Conservation (phyloP, 1,284 basidiomycete species). For the Ustilago loliicola region DNA sequence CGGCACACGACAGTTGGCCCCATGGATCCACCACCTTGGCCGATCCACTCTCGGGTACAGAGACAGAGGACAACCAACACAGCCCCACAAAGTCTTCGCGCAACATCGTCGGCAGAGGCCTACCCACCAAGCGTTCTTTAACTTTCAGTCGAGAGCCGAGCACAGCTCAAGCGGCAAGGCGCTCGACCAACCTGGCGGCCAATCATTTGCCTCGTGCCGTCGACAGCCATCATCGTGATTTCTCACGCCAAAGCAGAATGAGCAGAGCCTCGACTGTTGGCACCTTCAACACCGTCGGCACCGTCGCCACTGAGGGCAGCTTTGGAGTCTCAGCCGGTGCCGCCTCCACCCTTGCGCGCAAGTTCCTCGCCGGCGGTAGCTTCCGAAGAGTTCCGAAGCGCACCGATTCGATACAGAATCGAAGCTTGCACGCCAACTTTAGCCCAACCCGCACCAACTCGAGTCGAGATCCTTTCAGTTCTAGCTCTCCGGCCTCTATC, state of each 20-base stretch:
- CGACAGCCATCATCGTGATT: conserved; percentile 40
- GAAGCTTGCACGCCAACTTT: conserved; percentile 9
- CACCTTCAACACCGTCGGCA: conserved; percentile 59
- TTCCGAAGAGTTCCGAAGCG: conserved; percentile 23
- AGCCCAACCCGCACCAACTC: conserved; percentile 17
- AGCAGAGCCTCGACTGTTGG: conserved; percentile 54
- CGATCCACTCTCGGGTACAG: not conserved
- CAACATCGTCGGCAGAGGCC: conserved; percentile 27
- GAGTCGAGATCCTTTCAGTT: not conserved
- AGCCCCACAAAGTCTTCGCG: conserved; percentile 11
- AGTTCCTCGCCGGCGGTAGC: conserved; percentile 38
- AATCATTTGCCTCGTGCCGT: conserved; percentile 20
- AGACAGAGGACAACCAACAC: not conserved
- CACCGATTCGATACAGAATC: conserved; percentile 14
- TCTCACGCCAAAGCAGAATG: conserved; percentile 55
- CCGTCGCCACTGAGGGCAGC: conserved; percentile 54
- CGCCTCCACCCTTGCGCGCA: conserved; percentile 27
- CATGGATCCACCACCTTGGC: conserved; percentile 10
- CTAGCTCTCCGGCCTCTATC: conserved; percentile 19
- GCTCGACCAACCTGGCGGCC: conserved; percentile 4
- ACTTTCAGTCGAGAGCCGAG: conserved; percentile 34
- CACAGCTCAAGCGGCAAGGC: conserved; percentile 2
- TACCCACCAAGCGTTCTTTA: conserved; percentile 38
- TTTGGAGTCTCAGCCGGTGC: conserved; percentile 54
- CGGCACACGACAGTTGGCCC: not conserved